Base-by-base conservation (phyloP, 768 basidiomycete species). In the Leccinum disarticulatum region DNA sequence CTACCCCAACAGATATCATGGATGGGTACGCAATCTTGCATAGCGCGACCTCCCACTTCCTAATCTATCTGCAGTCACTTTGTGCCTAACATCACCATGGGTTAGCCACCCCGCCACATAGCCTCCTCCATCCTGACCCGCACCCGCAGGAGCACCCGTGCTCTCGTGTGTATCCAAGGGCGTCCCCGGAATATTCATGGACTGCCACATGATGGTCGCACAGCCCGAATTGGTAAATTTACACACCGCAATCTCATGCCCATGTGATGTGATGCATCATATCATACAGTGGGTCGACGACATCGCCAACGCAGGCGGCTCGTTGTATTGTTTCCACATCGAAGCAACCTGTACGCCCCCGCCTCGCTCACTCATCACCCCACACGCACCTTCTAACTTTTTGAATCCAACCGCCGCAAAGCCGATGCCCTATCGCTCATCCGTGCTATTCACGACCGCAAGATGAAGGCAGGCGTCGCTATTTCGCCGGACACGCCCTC, bases 121-220 rank as follows among this genome's bases (percentile, higher is more conserved):
- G 25, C 48, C 46, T 48, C 59, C 15, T 33, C 55, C 56, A 17
- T 43, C 25, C 51, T 68, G 62, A 74, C 59, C 11, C 41, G 46
- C 35, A 13, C 31, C 22, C 3, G 7, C 71, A 94, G 93, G 95
- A 59, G 87, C 92, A 35, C 95, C 96, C 7, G 83, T 98, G 52
- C 83, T 98, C 33, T 80, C 90, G 31, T 91, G 88, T 65, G 87
- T 99, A 22, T 80, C 83, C 55, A 94, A 94, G 74, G 84, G 87
- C 36, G 84, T 98, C 22, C 95, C 96, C 2, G 92, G 85, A 55
- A 97, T 98, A 66, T 98, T 95, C 79, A 98, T 99, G 96, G 97
- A 99, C 76, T 98, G 95, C 75, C 97, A 99, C 76, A 98, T 98
- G 97, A 99, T 99, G 97, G 97, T 99, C 19, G 74, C 94, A 0